Evolutionary conservation across 768 basidiomycete species (phyloP).

Genomic region (Auricularia sp.): DNA sequence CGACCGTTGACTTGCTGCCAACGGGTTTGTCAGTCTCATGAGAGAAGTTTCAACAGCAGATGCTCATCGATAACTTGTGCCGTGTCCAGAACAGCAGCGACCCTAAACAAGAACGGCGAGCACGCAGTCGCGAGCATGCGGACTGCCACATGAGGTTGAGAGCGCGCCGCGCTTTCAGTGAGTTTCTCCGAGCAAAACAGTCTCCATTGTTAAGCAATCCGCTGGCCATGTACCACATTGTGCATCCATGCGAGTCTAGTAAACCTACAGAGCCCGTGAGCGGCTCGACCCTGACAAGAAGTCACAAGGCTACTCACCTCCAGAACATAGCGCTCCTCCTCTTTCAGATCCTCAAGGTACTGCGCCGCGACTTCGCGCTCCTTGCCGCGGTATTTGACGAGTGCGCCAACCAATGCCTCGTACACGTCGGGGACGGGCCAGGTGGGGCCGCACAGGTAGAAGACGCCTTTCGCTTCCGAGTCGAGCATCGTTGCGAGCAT

Average conservation of each 20-base stretch:
- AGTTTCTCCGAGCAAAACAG: too few relatives aligned
- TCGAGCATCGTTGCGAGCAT: conserved; percentile 65
- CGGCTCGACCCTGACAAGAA: neutral
- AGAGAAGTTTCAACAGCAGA: too few relatives aligned
- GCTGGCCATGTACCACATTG: neutral
- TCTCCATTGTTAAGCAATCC: neutral
- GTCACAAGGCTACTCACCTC: conserved; percentile 44
- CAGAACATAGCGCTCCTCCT: conserved; percentile 93
- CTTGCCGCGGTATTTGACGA: conserved; percentile 61
- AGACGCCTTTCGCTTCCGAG: conserved; percentile 57
- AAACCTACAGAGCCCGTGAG: neutral
- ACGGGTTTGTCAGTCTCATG: too few relatives aligned
- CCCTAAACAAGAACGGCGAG: too few relatives aligned
- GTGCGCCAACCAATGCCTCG: conserved; percentile 76
- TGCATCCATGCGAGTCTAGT: neutral
- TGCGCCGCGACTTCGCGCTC: conserved; percentile 57
- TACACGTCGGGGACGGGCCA: conserved; percentile 99
- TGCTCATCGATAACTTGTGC: too few relatives aligned
- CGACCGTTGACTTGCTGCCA: too few relatives aligned
- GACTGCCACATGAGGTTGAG: too few relatives aligned
- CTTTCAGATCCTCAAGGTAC: conserved; percentile 83
- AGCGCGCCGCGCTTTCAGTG: too few relatives aligned
- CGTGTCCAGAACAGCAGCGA: too few relatives aligned
- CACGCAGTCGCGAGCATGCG: too few relatives aligned
- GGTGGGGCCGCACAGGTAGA: conserved; percentile 96